These are phyloP conservation scores for Laburnicola sp. DNA, from an alignment of 2,329 filamentous ascomycete species.

Conservation along the genomic window DNA sequence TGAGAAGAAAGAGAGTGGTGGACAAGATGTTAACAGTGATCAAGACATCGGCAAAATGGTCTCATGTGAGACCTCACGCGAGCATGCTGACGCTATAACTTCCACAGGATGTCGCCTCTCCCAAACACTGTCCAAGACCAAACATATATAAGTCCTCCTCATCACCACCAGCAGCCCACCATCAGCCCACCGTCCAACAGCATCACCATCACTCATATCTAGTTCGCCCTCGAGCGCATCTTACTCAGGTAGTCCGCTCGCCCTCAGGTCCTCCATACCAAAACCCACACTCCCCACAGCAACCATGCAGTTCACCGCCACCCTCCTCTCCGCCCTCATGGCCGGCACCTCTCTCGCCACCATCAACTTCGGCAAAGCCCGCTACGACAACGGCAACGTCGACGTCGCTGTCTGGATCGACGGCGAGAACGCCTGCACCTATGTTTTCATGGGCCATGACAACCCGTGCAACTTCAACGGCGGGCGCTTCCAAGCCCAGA, in stretches of 20 bases:
- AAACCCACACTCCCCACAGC: not conserved
- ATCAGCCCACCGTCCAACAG: too few species aligned
- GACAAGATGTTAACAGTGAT: too few species aligned
- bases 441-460: not conserved
- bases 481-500: not conserved
- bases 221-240: too few species aligned
- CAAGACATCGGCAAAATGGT: too few species aligned
- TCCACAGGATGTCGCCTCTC: too few species aligned
- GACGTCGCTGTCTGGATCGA: not conserved
- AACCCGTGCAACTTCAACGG: slow-evolving; percentile 1
- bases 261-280: too few species aligned
- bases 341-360: not conserved
- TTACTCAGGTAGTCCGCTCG: not conserved
- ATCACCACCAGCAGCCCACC: not conserved
- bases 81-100: not conserved
- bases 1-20: too few species aligned
- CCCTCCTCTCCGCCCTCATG: not conserved
- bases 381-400: not conserved
- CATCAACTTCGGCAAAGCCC: slow-evolving; percentile 2
- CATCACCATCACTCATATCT: not conserved
- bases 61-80: too few species aligned
- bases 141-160: not conserved
- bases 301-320: slow-evolving; percentile 1
- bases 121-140: too few species aligned
- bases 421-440: slow-evolving; percentile 1